Conservation (phyloP, 192 early-diverging fungal genomes). For the Rhizoclosmatium globosum region DNA sequence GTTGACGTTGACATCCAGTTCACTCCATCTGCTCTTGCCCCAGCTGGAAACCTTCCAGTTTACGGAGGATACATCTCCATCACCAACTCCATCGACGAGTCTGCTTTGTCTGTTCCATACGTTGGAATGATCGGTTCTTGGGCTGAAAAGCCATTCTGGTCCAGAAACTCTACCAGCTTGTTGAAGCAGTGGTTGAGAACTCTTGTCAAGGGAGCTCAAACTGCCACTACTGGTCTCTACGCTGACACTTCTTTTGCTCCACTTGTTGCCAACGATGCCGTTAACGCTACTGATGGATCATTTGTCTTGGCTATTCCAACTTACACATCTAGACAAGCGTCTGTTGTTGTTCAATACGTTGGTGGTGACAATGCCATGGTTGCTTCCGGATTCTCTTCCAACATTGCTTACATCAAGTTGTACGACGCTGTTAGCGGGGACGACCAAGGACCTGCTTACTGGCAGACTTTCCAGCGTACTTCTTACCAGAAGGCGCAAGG, state of each 20-base stretch:
- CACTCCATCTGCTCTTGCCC: neutral
- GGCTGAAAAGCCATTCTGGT: slow-evolving; percentile 13
- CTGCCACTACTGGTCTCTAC: slow-evolving; percentile 2
- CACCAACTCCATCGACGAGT: neutral
- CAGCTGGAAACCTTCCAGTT: neutral
- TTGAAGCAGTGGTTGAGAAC: neutral
- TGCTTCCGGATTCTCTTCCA: neutral
- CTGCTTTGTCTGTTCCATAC: slow-evolving; percentile 11
- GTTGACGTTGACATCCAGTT: neutral
- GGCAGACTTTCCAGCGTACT: neutral
- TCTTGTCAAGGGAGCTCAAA: neutral
- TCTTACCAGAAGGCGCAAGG: neutral
- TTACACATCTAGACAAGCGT: neutral
- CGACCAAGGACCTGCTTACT: neutral
- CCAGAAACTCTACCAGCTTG: slow-evolving; percentile 13
- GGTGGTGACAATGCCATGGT: neutral
- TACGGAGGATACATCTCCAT: slow-evolving; percentile 17
- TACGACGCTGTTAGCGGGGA: neutral
- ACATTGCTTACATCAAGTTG: neutral
- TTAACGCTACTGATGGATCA: neutral
- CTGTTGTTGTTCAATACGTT: neutral
- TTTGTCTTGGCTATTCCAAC: slow-evolving; percentile 1
- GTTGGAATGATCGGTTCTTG: slow-evolving; percentile 14
- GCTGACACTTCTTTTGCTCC: neutral
- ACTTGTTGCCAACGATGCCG: neutral